These are phyloP conservation scores for Exophiala phaeomuriformis DNA, from an alignment of 2,329 filamentous ascomycete species.

Conservation along the genomic window DNA sequence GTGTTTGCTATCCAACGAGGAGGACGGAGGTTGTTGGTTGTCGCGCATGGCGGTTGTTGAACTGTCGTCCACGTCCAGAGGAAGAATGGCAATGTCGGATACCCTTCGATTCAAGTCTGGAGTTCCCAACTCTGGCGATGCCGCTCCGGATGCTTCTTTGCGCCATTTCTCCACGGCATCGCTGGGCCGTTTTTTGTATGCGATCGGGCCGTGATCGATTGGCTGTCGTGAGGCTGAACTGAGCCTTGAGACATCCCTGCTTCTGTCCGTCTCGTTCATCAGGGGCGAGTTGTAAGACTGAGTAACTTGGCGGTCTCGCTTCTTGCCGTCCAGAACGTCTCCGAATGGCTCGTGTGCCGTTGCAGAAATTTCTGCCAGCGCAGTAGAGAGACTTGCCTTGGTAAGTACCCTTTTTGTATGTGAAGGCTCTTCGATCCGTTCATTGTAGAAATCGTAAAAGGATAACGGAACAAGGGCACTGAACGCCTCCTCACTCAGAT, in stretches of 20 bases:
- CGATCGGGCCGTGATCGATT: no score
- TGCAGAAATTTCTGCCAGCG: not conserved
- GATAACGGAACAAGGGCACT: constrained; percentile 23
- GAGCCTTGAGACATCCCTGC: not conserved
- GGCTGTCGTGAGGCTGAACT: not conserved
- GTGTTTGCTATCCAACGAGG: not conserved
- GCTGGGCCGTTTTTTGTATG: constrained; percentile 25
- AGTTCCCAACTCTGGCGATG: constrained; percentile 13
- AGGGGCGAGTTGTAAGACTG: no score
- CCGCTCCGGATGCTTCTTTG: not conserved
- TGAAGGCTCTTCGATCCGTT: constrained; percentile 6
- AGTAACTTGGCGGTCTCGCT: not conserved
- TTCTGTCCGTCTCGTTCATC: not conserved
- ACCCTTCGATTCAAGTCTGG: constrained; percentile 10
- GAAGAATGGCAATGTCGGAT: not conserved
- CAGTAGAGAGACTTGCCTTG: not conserved
- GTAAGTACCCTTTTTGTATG: constrained; percentile 11
- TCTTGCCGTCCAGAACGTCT: not conserved
- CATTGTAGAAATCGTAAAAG: constrained; percentile 37
- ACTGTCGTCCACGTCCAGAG: not conserved
- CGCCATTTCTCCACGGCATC: constrained; percentile 24
- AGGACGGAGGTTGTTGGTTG: not conserved
- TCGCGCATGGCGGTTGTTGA: no score
- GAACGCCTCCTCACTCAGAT: constrained; percentile 30
- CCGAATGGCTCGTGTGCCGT: not conserved